Conservation (phyloP, 1,284 basidiomycete species). For the Austroboletus novae-zelandiae region DNA sequence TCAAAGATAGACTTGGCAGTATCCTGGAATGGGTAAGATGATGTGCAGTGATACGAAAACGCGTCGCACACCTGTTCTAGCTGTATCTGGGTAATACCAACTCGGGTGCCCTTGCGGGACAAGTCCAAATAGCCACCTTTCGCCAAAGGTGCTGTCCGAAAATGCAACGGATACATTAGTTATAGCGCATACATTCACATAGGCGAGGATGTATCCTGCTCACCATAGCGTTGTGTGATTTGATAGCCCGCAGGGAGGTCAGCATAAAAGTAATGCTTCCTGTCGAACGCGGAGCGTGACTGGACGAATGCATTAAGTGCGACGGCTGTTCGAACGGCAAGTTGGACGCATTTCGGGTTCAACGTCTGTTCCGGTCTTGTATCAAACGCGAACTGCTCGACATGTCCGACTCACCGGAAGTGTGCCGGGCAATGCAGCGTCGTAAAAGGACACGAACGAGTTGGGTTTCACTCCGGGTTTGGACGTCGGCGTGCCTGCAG, state of each 20-base stretch:
- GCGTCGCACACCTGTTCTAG: conserved; percentile 81
- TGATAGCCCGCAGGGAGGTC: conserved; percentile 95
- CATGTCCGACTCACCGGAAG: conserved; percentile 64
- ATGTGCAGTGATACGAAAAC: not conserved
- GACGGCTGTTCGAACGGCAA: conserved; percentile 80
- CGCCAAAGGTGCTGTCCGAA: conserved; percentile 70
- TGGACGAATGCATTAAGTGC: conserved; percentile 79
- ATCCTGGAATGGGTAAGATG: conserved; percentile 54
- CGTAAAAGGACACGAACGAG: conserved; percentile 77
- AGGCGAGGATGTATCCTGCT: conserved; percentile 18
- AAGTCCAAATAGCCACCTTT: conserved; percentile 63
- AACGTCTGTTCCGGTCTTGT: conserved; percentile 53
- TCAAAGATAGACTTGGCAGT: conserved; percentile 89
- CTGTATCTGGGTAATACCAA: conserved; percentile 93
- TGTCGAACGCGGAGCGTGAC: conserved; percentile 80
- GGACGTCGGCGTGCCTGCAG: conserved; percentile 50
- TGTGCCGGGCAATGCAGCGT: conserved; percentile 92
- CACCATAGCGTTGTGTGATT: conserved; percentile 93
- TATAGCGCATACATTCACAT: not conserved
- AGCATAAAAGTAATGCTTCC: conserved; percentile 98
- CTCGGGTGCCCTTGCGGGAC: conserved; percentile 41
- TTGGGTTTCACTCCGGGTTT: conserved; percentile 60
- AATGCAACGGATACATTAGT: not conserved
- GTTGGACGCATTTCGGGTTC: conserved; percentile 77
- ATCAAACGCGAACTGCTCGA: not conserved